Conservation (phyloP, 2,329 filamentous ascomycete species). For the Fusarium bulbicola region DNA sequence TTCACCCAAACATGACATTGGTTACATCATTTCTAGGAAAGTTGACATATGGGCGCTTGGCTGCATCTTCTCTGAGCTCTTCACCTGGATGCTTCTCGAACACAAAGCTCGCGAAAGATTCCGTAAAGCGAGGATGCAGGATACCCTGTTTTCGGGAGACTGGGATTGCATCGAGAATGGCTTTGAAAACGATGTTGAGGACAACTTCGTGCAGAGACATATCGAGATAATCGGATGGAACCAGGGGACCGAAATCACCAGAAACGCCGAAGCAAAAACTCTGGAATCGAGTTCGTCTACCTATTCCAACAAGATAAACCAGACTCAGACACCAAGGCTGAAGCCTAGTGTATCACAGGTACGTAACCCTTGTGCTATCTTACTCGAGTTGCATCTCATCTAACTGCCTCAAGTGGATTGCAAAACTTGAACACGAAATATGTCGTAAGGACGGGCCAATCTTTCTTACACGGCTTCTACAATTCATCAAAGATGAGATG, state of each 20-base stretch:
- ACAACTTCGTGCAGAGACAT: neutral
- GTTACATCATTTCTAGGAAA: neutral
- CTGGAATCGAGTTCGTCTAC: too few relatives aligned
- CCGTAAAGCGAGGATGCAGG: rapidly evolving
- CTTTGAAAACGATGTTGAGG: neutral
- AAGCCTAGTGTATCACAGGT: neutral
- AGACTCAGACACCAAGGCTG: neutral
- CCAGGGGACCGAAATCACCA: too few relatives aligned
- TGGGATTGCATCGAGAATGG: rapidly evolving
- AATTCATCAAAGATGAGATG: neutral
- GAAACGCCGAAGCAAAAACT: too few relatives aligned
- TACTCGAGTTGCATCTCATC: neutral
- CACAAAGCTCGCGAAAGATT: rapidly evolving
- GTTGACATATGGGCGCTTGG: slow-evolving; percentile 7
- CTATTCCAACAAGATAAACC: neutral
- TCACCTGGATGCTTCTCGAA: neutral
- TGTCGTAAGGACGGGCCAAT: rapidly evolving
- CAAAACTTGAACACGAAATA: rapidly evolving
- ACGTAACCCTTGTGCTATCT: rapidly evolving
- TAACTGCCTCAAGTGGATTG: neutral
- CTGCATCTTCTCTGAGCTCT: neutral
- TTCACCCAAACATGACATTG: neutral
- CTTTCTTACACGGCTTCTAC: rapidly evolving
- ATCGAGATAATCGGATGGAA: too few relatives aligned
- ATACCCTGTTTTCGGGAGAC: neutral